Evolutionary conservation across 129 eudicot genomes (phyloP).

Genomic region (Saussurea involucrata): DNA sequence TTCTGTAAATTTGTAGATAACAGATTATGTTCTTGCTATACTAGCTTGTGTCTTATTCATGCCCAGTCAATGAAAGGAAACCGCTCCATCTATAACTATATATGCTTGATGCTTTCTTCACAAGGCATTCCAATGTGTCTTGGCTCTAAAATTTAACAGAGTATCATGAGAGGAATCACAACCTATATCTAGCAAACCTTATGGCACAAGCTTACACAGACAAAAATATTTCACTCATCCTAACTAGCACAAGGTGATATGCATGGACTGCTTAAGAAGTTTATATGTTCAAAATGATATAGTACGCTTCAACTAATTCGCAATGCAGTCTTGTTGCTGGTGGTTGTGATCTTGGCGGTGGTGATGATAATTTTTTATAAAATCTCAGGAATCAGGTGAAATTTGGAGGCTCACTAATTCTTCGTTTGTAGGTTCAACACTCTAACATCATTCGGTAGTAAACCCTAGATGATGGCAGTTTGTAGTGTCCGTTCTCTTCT

Average conservation of each 20-base stretch:
- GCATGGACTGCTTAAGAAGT: not conserved
- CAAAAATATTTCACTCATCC: not conserved
- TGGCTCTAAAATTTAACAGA: not conserved
- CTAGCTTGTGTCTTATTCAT: not conserved
- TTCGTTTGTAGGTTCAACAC: too few relatives aligned
- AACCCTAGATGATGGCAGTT: too few relatives aligned
- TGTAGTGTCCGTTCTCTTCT: too few relatives aligned
- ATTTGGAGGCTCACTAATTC: too few relatives aligned
- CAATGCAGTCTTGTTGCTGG: not conserved
- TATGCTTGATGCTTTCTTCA: not conserved
- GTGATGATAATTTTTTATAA: too few relatives aligned
- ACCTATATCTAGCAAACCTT: not conserved
- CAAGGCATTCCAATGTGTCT: not conserved
- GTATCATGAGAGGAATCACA: not conserved
- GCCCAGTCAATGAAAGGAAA: not conserved
- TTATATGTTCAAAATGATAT: not conserved
- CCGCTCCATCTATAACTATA: not conserved
- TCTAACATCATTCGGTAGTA: too few relatives aligned
- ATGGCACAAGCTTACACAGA: not conserved
- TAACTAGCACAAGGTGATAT: not conserved
- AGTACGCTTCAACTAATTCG: not conserved
- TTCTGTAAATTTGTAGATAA: not conserved
- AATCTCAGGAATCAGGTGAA: too few relatives aligned
- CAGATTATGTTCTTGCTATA: not conserved
- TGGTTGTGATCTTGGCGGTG: not conserved